A percentile compares a stretch with the other conserved stretches of the same genome.
These are phyloP conservation scores for Dichotomocladium elegans DNA, from an alignment of 371 early-diverging fungal genomes.

Conservation along the genomic window DNA sequence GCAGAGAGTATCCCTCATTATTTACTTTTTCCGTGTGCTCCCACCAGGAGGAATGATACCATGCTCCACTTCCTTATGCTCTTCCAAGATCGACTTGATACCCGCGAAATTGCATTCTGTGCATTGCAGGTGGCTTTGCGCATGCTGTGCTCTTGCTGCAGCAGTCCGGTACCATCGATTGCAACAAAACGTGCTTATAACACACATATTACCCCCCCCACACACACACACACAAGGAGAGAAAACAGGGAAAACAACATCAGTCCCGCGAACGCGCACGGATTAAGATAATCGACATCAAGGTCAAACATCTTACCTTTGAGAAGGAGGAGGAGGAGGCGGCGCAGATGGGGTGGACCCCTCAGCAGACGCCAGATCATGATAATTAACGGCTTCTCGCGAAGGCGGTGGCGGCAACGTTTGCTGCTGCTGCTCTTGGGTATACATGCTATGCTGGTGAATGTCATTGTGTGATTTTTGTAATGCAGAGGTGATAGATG, in stretches of 20 bases:
- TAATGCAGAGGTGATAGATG: slow-evolving; percentile 19
- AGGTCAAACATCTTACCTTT: neutral
- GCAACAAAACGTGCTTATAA: slow-evolving; percentile 26
- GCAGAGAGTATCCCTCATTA: neutral
- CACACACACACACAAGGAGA: no score
- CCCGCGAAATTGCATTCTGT: slow-evolving; percentile 25
- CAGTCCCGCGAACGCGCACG: no score
- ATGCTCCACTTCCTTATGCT: slow-evolving; percentile 28
- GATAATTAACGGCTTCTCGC: slow-evolving; percentile 5
- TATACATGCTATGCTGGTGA: slow-evolving; percentile 1
- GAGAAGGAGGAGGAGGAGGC: neutral
- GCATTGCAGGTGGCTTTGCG: slow-evolving; percentile 31
- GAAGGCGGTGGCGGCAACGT: neutral
- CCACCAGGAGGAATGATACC: slow-evolving; percentile 10
- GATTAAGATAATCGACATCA: neutral
- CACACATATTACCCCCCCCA: no score
- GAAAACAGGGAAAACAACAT: no score
- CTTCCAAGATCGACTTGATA: slow-evolving; percentile 17
- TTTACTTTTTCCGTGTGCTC: slow-evolving; percentile 18
- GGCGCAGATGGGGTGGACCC: neutral
- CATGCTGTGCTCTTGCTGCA: slow-evolving; percentile 26
- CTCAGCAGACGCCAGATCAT: slow-evolving; percentile 6
- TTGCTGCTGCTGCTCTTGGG: slow-evolving; percentile 1
- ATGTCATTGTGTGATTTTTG: slow-evolving; percentile 1
- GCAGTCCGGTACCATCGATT: slow-evolving; percentile 19